These are phyloP conservation scores for Petunia hybrid DNA, from an alignment of 305 asterid genomes.

Conservation along the genomic window DNA sequence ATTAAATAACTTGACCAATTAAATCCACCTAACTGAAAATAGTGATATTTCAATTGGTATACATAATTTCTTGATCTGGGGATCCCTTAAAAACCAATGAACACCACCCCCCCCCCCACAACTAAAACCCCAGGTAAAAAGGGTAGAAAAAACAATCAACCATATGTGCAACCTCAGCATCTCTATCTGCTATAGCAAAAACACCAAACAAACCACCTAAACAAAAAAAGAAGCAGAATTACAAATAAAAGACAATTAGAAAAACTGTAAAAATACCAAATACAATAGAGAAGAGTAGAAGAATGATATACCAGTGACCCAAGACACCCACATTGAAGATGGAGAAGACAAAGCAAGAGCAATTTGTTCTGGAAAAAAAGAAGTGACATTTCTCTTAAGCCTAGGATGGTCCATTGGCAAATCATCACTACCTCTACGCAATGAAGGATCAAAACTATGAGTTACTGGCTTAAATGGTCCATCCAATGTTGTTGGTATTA, in stretches of 20 bases:
- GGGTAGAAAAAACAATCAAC: too few species aligned
- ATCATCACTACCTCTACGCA: slow-evolving; percentile 80
- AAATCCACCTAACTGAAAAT: slow-evolving; percentile 4
- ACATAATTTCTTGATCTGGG: neutral
- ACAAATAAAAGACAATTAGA: too few species aligned
- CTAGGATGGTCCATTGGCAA: slow-evolving; percentile 78
- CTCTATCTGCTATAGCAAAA: neutral
- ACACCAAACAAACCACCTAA: neutral
- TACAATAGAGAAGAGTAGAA: neutral
- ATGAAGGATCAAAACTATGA: slow-evolving; percentile 57
- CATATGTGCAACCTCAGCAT: neutral
- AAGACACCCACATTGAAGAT: slow-evolving; percentile 77
- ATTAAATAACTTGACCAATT: neutral
- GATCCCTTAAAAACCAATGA: neutral
- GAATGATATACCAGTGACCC: slow-evolving; percentile 66
- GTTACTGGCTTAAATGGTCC: slow-evolving; percentile 81
- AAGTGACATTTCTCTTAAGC: slow-evolving; percentile 58
- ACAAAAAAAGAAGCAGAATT: too few species aligned
- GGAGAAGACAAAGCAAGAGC: slow-evolving; percentile 70
- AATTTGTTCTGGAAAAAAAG: slow-evolving; percentile 78
- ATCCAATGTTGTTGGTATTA: slow-evolving; percentile 67
- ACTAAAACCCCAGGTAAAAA: too few species aligned
- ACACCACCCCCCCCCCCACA: neutral
- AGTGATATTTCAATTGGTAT: neutral
- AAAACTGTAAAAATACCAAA: neutral